A percentile compares a stretch with the other conserved stretches of the same genome.
Conservation (phyloP, 1,284 basidiomycete species). For the Heterobasidion parviporum region DNA sequence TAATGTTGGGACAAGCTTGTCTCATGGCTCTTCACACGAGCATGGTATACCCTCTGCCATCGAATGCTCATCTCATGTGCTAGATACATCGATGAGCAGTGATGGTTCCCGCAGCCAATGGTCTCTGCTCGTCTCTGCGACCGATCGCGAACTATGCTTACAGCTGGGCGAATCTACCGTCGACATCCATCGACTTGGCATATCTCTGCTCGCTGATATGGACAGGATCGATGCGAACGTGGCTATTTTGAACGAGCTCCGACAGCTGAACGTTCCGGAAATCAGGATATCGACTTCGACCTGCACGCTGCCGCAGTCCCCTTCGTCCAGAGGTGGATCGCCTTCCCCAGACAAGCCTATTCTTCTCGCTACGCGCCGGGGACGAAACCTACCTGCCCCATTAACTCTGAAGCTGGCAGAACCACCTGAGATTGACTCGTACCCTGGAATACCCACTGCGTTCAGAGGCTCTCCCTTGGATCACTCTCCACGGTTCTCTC, state of each 20-base stretch:
- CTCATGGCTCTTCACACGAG: too few species aligned
- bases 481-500: conserved; percentile 35
- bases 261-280: conserved; percentile 14
- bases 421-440: conserved; percentile 23
- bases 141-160: neutral
- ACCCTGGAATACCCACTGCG: conserved; percentile 55
- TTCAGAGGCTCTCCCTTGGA: conserved; percentile 47
- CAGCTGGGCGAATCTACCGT: neutral
- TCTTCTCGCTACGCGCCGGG: conserved; percentile 44
- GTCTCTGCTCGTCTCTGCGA: neutral
- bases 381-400: conserved; percentile 34
- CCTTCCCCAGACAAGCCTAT: conserved; percentile 16
- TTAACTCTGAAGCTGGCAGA: conserved; percentile 26
- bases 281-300: conserved; percentile 47
- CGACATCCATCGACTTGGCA: neutral
- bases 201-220: neutral
- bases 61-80: neutral
- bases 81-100: neutral
- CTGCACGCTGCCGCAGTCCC: conserved; percentile 35
- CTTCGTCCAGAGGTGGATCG: conserved; percentile 22
- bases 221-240: conserved; percentile 38
- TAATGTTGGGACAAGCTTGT: neutral
- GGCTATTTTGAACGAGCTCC: neutral
- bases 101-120: neutral
- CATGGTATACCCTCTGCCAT: neutral